Conservation (phyloP, 2,329 filamentous ascomycete species). For the Fusarium vanettenii region DNA sequence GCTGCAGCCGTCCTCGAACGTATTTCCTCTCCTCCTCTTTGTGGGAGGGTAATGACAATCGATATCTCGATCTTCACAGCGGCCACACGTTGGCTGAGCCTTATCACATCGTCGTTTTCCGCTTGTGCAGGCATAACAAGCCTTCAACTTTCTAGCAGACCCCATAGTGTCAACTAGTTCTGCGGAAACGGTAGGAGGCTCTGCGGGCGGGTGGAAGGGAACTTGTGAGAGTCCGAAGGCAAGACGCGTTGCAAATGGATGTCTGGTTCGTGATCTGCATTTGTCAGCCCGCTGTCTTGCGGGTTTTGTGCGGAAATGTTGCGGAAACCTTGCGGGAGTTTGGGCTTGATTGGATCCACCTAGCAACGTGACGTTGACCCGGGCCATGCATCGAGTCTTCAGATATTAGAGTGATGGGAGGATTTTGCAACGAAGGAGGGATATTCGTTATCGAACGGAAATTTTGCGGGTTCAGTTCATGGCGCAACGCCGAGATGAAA, state of each 20-base stretch:
- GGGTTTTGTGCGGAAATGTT: not conserved
- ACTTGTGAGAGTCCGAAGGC: not conserved
- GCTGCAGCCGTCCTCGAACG: not conserved
- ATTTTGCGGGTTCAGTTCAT: not conserved
- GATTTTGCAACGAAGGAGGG: not conserved
- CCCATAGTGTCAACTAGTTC: not conserved
- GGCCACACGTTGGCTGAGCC: constrained; percentile 8
- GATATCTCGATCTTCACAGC: constrained; percentile 14
- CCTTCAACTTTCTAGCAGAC: not conserved
- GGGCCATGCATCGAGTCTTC: not conserved
- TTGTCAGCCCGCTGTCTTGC: not conserved
- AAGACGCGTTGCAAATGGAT: not conserved
- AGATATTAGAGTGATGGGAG: not conserved
- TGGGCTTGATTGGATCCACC: not conserved
- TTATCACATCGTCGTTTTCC: constrained; percentile 21
- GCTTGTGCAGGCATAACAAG: constrained; percentile 16
- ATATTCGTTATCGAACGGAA: not conserved
- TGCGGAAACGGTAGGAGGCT: not conserved
- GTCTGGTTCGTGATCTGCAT: not conserved
- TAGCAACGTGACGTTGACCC: not conserved
- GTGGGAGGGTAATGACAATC: constrained; percentile 15
- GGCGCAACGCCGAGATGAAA: not conserved
- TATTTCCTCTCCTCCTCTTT: not conserved
- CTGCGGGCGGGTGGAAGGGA: not conserved
- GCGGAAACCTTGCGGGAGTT: not conserved